phyloP scores from a whole-genome alignment of 495 filamentous ascomycete species.

The Penicillium egyptiacum region DNA sequence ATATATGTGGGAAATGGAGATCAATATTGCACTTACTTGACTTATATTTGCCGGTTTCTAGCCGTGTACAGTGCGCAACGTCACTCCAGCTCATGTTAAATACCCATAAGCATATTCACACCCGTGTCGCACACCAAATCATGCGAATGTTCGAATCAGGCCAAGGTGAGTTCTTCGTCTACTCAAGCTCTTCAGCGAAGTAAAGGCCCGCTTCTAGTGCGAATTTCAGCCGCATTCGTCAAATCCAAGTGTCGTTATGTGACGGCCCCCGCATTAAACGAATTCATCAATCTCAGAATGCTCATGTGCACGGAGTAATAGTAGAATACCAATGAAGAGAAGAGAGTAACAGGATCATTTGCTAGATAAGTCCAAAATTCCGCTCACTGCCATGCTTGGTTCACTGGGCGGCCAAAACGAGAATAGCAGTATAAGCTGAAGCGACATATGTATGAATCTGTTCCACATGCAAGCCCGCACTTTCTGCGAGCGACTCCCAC shows the following conservation, averaged over 20 bases:
- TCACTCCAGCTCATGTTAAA: no score
- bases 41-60: not conserved
- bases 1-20: not conserved
- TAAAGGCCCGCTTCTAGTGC: no score
- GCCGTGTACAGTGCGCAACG: not conserved
- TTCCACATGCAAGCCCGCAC: constrained; percentile 42
- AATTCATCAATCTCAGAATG: no score
- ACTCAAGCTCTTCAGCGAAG: no score
- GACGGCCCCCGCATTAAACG: no score
- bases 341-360: not conserved
- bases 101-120: no score
- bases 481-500: constrained; percentile 41
- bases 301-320: not conserved
- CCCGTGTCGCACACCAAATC: no score
- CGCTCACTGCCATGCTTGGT: not conserved
- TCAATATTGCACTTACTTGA: not conserved
- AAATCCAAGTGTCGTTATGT: no score
- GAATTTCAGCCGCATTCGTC: no score
- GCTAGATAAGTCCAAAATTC: not conserved
- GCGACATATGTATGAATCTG: constrained; percentile 41
- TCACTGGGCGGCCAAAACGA: constrained; percentile 26
- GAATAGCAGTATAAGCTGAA: constrained; percentile 23
- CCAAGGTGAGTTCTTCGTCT: no score
- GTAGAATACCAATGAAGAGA: not conserved
- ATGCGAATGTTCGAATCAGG: no score